These are phyloP conservation scores for Kwoniella dendrophila DNA, from an alignment of 768 basidiomycete species.

Conservation along the genomic window DNA sequence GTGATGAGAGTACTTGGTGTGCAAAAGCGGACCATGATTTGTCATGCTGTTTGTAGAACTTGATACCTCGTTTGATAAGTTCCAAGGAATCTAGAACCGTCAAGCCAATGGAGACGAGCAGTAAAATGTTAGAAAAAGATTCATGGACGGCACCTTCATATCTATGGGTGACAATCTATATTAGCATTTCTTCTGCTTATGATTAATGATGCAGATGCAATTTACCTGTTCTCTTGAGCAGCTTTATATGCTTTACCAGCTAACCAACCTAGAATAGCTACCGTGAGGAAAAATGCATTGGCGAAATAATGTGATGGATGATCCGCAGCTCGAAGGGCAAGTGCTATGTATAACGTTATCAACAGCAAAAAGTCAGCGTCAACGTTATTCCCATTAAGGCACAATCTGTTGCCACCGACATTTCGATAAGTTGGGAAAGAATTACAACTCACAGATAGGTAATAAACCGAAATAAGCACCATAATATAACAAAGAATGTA, in stretches of 20 bases:
- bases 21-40: slow-evolving; percentile 33
- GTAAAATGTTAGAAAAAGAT: slow-evolving; percentile 65
- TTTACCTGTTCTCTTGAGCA: slow-evolving; percentile 79
- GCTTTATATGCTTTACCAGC: slow-evolving; percentile 73
- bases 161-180: slow-evolving; percentile 26
- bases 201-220: too few species aligned
- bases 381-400: slow-evolving; percentile 3
- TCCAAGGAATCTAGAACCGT: slow-evolving; percentile 63
- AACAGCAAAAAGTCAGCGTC: too few species aligned
- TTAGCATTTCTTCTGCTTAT: too few species aligned
- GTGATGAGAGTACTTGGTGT: slow-evolving; percentile 14
- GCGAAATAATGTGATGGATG: slow-evolving; percentile 67
- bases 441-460: slow-evolving; percentile 67
- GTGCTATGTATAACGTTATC: too few species aligned
- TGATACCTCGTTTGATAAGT: slow-evolving; percentile 32
- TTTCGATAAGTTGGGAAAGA: background rate
- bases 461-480: slow-evolving; percentile 80
- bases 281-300: slow-evolving; percentile 67
- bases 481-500: slow-evolving; percentile 74
- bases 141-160: slow-evolving; percentile 64
- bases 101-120: slow-evolving; percentile 60
- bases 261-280: slow-evolving; percentile 68
- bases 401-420: slow-evolving; percentile 8
- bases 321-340: slow-evolving; percentile 75
- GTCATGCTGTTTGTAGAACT: slow-evolving; percentile 20